Percentiles rank a stretch among this genome's conserved stretches.
phyloP scores from a whole-genome alignment of 257 asterid genomes.

The Solanum piurae region DNA sequence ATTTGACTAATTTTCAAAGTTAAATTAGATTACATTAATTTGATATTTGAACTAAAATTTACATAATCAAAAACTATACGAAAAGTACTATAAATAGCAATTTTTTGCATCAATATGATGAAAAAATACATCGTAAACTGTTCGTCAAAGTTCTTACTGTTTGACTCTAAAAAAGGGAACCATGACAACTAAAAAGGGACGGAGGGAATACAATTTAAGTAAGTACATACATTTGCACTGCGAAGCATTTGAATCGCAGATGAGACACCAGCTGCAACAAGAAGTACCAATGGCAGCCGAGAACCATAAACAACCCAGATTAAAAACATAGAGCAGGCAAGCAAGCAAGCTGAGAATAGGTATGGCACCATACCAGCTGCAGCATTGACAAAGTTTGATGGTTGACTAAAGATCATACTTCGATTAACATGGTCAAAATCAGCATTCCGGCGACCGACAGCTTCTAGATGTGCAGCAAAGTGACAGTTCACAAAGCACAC shows the following conservation, averaged over 20 bases:
- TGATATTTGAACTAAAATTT: too few relatives aligned
- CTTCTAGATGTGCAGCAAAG: constrained; percentile 97
- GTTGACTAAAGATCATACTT: constrained; percentile 75
- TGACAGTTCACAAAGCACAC: constrained; percentile 96
- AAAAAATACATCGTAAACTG: too few relatives aligned
- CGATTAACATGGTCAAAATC: constrained; percentile 94
- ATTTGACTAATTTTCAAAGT: too few relatives aligned
- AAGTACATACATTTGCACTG: constrained; percentile 54
- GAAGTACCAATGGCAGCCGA: constrained; percentile 46
- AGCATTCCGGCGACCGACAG: constrained; percentile 82
- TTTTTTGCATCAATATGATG: too few relatives aligned
- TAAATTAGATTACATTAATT: too few relatives aligned
- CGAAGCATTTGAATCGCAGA: constrained; percentile 71
- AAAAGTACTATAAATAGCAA: too few relatives aligned
- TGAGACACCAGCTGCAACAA: constrained; percentile 66
- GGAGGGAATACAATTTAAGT: neutral
- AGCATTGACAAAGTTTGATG: constrained; percentile 51
- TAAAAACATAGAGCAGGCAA: constrained; percentile 41
- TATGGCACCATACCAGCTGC: constrained; percentile 59
- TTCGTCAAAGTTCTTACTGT: too few relatives aligned
- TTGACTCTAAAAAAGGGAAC: too few relatives aligned
- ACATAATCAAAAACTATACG: too few relatives aligned
- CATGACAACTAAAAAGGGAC: too few relatives aligned
- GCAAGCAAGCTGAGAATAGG: constrained; percentile 36
- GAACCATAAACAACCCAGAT: constrained; percentile 29